Percentiles rank a stretch among this genome's conserved stretches.
Evolutionary conservation across 495 filamentous ascomycete genomes (phyloP).

Genomic region (Lepidopterella palustris): DNA sequence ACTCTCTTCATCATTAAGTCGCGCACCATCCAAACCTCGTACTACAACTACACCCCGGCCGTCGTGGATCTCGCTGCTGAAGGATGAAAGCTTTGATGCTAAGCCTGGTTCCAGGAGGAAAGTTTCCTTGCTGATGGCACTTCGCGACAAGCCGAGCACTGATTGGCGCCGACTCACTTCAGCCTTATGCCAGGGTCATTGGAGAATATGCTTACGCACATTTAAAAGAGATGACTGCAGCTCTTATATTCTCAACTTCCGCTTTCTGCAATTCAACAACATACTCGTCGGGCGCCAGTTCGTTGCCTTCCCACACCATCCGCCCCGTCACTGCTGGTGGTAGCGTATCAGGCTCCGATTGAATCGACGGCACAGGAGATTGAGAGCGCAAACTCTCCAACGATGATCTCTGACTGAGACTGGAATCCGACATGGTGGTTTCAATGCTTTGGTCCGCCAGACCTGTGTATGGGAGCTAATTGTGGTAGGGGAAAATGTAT

Average conservation of each 20-base stretch:
- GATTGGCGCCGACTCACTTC: neutral
- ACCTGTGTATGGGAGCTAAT: neutral
- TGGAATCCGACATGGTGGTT: slow-evolving; percentile 10
- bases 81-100: slow-evolving; percentile 7
- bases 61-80: slow-evolving; percentile 19
- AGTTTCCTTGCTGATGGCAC: slow-evolving; percentile 5
- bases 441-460: neutral
- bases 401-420: slow-evolving; percentile 13
- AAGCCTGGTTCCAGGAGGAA: slow-evolving; percentile 11
- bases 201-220: too few relatives aligned
- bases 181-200: neutral
- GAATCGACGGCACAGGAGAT: slow-evolving; percentile 1
- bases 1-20: slow-evolving; percentile 25
- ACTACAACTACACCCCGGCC: slow-evolving; percentile 21
- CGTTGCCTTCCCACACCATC: slow-evolving; percentile 20
- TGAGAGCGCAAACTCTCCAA: slow-evolving; percentile 15
- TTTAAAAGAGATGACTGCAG: neutral
- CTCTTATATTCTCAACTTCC: slow-evolving; percentile 19
- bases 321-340: slow-evolving; percentile 15
- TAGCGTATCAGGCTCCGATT: slow-evolving; percentile 14
- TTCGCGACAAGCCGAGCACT: slow-evolving; percentile 11
- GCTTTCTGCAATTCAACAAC: slow-evolving; percentile 6
- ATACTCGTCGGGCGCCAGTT: slow-evolving; percentile 9
- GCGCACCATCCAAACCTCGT: slow-evolving; percentile 20
- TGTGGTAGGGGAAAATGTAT: neutral